phyloP scores from a whole-genome alignment of 495 filamentous ascomycete genomes.

The Elasticomyces elasticus region DNA sequence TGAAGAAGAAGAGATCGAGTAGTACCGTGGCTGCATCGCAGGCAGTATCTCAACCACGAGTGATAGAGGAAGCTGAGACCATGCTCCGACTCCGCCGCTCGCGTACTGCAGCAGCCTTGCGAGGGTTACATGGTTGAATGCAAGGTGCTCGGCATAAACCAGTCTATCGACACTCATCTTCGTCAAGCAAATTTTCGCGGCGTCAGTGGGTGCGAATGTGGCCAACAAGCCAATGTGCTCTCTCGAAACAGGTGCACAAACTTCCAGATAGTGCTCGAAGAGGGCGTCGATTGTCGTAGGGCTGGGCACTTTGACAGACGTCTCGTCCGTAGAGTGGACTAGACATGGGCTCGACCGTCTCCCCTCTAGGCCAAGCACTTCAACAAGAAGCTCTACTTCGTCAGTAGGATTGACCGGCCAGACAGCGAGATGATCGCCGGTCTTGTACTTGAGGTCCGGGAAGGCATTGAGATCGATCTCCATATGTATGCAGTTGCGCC shows the following conservation, averaged over 20 bases:
- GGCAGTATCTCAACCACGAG: slow-evolving; percentile 39
- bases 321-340: slow-evolving; percentile 31
- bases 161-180: slow-evolving; percentile 30
- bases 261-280: slow-evolving; percentile 43
- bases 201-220: slow-evolving; percentile 36
- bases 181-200: slow-evolving; percentile 31
- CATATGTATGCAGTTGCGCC: slow-evolving; percentile 41
- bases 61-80: slow-evolving; percentile 37
- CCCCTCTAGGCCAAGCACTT: slow-evolving; percentile 1
- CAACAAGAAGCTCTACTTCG: slow-evolving; percentile 4
- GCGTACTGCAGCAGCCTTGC: slow-evolving; percentile 33
- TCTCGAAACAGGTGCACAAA: slow-evolving; percentile 39
- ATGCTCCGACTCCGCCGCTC: slow-evolving; percentile 12
- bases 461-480: slow-evolving; percentile 37
- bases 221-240: slow-evolving; percentile 36
- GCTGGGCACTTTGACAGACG: slow-evolving; percentile 34
- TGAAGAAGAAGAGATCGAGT: slow-evolving; percentile 46
- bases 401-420: slow-evolving; percentile 19
- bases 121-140: too few species aligned
- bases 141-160: too few species aligned
- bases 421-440: slow-evolving; percentile 28
- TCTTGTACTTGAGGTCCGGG: slow-evolving; percentile 29
- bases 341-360: slow-evolving; percentile 19
- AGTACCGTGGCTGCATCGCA: slow-evolving; percentile 40
- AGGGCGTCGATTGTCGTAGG: slow-evolving; percentile 36